These are phyloP conservation scores for Trichoderma semiorbis DNA, from an alignment of 2,329 filamentous ascomycete genomes.

Conservation along the genomic window DNA sequence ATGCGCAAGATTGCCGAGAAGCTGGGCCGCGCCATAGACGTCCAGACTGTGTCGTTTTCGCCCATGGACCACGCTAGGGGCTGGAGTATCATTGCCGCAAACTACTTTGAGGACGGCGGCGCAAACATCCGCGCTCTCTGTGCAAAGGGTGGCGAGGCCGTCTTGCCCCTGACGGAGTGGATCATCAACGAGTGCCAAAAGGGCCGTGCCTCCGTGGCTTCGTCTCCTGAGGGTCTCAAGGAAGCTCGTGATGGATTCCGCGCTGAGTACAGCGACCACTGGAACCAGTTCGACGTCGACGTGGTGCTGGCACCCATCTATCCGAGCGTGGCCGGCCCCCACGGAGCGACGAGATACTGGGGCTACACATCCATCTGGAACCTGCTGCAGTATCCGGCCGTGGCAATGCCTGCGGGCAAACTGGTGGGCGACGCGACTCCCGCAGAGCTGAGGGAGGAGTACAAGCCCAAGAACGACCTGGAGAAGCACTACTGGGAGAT, in stretches of 20 bases:
- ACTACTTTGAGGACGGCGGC: constrained; percentile 84
- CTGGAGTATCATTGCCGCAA: constrained; percentile 94
- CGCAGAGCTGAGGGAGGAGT: constrained; percentile 1
- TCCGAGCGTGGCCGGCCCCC: constrained; percentile 6
- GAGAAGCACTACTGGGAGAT: constrained; percentile 14
- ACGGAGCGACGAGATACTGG: constrained; percentile 12
- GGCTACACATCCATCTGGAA: constrained; percentile 16
- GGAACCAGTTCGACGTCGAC: constrained; percentile 32
- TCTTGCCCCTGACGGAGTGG: constrained; percentile 27
- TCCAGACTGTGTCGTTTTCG: constrained; percentile 66
- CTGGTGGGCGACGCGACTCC: neutral
- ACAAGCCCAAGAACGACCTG: constrained; percentile 8
- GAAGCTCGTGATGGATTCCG: constrained; percentile 80
- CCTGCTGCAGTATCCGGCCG: constrained; percentile 12
- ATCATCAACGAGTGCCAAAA: constrained; percentile 17
- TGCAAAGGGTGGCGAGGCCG: constrained; percentile 76
- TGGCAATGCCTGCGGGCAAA: neutral
- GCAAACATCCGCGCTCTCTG: constrained; percentile 70
- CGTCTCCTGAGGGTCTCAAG: constrained; percentile 91
- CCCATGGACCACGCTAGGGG: constrained; percentile 56
- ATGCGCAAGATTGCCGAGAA: constrained; percentile 97
- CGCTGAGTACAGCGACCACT: constrained; percentile 70
- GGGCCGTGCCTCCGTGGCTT: constrained; percentile 40
- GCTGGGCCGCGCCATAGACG: constrained; percentile 78
- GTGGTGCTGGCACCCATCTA: neutral